Percentiles rank a stretch among this genome's conserved stretches.
Conservation (phyloP, 371 early-diverging fungal genomes). For the Saksenaea vasiformis region DNA sequence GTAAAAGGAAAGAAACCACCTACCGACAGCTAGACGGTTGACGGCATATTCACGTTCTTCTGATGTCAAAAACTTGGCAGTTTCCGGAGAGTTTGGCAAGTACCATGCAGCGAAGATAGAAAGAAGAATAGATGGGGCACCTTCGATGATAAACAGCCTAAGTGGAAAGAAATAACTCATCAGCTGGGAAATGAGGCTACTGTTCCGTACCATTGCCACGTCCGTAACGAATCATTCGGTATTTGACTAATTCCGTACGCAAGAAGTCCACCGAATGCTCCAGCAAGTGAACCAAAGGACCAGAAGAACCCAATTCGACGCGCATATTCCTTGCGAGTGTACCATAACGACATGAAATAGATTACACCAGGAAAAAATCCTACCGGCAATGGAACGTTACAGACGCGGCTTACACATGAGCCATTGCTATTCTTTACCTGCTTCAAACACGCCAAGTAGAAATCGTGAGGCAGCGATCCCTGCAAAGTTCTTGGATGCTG, state of each 20-base stretch:
- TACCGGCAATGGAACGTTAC: not conserved
- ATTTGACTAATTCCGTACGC: slow-evolving; percentile 38
- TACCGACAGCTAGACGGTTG: slow-evolving; percentile 43
- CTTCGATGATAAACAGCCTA: slow-evolving; percentile 62
- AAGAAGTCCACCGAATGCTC: slow-evolving; percentile 43
- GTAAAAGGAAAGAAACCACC: too few species aligned
- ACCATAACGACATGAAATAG: slow-evolving; percentile 43
- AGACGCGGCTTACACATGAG: not conserved
- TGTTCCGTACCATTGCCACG: slow-evolving; percentile 42
- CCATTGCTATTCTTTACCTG: slow-evolving; percentile 6
- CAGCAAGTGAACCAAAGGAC: slow-evolving; percentile 44
- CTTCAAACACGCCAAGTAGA: slow-evolving; percentile 26
- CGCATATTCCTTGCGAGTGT: slow-evolving; percentile 44
- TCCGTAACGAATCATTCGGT: slow-evolving; percentile 20
- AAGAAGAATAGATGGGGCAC: slow-evolving; percentile 43
- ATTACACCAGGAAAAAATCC: slow-evolving; percentile 35
- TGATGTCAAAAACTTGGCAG: slow-evolving; percentile 52
- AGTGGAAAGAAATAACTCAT: not conserved
- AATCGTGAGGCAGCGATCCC: slow-evolving; percentile 16
- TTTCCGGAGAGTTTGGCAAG: slow-evolving; percentile 63
- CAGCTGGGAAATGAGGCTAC: not conserved
- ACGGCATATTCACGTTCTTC: slow-evolving; percentile 55
- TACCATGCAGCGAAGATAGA: slow-evolving; percentile 38
- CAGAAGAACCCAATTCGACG: slow-evolving; percentile 43
- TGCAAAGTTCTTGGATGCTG: slow-evolving; percentile 24